Percentiles rank a stretch among this genome's conserved stretches.
phyloP scores from a whole-genome alignment of 805 yeast species.

The Spathaspora arborariae region DNA sequence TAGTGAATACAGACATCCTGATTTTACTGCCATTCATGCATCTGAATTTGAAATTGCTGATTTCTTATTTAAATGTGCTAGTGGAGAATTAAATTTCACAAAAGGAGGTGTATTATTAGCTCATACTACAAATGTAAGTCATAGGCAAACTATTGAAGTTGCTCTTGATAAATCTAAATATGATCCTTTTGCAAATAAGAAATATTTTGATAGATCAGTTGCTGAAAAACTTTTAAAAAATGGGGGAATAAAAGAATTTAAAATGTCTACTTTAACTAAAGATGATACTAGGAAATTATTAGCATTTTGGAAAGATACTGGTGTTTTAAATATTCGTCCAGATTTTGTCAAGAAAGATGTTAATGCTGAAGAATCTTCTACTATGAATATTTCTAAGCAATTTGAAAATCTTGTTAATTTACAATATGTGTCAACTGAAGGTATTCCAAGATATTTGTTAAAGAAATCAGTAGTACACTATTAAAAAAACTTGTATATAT shows the following conservation, averaged over 20 bases:
- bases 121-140: constrained; percentile 51
- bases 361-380: constrained; percentile 7
- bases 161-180: constrained; percentile 32
- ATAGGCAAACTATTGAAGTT: constrained; percentile 57
- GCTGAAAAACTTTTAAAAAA: constrained; percentile 43
- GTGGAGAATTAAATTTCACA: constrained; percentile 50
- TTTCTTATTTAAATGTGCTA: constrained; percentile 48
- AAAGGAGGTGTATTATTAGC: constrained; percentile 67
- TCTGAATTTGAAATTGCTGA: constrained; percentile 62
- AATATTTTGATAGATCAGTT: constrained; percentile 61
- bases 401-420: constrained; percentile 27
- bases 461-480: constrained; percentile 26
- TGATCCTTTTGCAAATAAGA: constrained; percentile 33
- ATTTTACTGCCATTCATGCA: constrained; percentile 54
- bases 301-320: constrained; percentile 28
- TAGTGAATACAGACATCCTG: constrained; percentile 58
- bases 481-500: constrained; percentile 9
- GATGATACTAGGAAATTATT: constrained; percentile 28
- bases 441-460: constrained; percentile 37
- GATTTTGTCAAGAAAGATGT: constrained; percentile 25
- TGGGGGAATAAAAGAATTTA: constrained; percentile 28
- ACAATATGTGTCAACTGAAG: constrained; percentile 32
- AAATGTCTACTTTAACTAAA: constrained; percentile 25
- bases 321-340: constrained; percentile 31
- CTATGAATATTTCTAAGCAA: constrained; percentile 13